Base-by-base conservation (phyloP, 2,329 filamentous ascomycete species). In the Chaetomium sp. region DNA sequence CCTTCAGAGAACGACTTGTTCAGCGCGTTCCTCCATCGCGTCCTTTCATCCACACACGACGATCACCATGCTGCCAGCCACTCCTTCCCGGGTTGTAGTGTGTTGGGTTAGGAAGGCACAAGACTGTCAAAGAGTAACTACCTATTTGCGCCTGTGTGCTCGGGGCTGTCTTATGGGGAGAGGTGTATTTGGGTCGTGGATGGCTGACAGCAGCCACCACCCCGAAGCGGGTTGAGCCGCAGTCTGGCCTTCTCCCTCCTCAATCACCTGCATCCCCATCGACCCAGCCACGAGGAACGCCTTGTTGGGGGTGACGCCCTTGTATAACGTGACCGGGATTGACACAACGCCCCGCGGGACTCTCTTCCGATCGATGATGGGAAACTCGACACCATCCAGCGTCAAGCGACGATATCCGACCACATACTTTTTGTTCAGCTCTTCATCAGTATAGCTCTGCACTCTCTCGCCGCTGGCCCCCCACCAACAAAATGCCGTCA, bases 401-500 rank as follows among this genome's bases (percentile, higher is more conserved):
- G 29, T 60, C 27, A 64, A 60, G 19, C 57, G 29, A 13, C 25
- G 16, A 53, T 51, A 25, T 29, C 47, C 10, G 27, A 6, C 21
- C n/a, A 27, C 27, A 29, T 2, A 25, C 19, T 4, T 27, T 25
- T 8, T 38, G 16, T 21, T 16, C 27, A 64, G 50, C 16, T 66
- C 57, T 45, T 64, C 29, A 53, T 64, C 65, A 25, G 8, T 53
- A 23, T 59, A 61, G 53, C 31, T 49, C 21, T 23, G 3, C 5
- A 54, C 33, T 25, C 47, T 63, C 57, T 50, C 27, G 13, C 67
- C 67, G 19, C 51, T 8, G 9, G 54, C 56, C 9, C 47, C 42
- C 66, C 63, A 69, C 55, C 59, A 69, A 53, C 62, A 69, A 56
- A 69, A 69, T 2, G 66, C 66, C 9, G 66, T 66, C 61, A 69